Percentiles rank a stretch among this genome's conserved stretches.
Conservation (phyloP, 352 stramenopile genomes). For the Globisporangium lucens region DNA sequence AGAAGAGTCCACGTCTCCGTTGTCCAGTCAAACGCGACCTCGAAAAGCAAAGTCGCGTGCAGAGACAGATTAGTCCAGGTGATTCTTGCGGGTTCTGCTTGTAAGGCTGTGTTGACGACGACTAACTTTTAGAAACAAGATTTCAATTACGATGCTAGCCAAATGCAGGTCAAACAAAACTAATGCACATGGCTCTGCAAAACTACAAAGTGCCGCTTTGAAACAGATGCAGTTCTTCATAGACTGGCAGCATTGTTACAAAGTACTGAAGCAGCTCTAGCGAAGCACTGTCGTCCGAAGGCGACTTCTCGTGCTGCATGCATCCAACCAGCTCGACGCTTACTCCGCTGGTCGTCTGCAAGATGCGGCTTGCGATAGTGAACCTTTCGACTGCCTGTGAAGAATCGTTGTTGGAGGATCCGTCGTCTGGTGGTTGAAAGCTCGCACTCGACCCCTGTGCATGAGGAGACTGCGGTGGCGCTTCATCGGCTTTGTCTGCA, state of each 20-base stretch:
- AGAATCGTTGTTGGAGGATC: slow-evolving; percentile 7
- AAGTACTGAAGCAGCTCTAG: slow-evolving; percentile 60
- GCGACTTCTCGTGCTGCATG: slow-evolving; percentile 24
- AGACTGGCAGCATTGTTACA: slow-evolving; percentile 46
- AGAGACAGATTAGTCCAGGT: slow-evolving; percentile 41
- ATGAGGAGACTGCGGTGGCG: neutral
- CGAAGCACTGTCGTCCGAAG: slow-evolving; percentile 21
- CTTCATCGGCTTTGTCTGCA: slow-evolving; percentile 21
- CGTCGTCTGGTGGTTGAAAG: neutral
- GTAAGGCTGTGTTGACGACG: too few species aligned
- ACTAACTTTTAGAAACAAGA: neutral
- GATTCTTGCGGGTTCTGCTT: too few species aligned
- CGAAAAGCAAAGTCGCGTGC: slow-evolving; percentile 43
- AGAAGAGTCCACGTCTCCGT: slow-evolving; percentile 24
- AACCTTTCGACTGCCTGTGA: neutral
- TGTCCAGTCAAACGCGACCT: slow-evolving; percentile 8
- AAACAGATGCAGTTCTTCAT: slow-evolving; percentile 56
- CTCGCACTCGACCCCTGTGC: neutral
- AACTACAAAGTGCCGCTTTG: slow-evolving; percentile 13
- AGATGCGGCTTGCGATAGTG: slow-evolving; percentile 10
- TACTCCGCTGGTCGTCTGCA: slow-evolving; percentile 22
- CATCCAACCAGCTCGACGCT: slow-evolving; percentile 41
- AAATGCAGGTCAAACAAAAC: neutral
- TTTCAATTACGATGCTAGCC: neutral
- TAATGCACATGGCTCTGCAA: neutral